Percentiles rank a stretch among this genome's conserved stretches.
phyloP scores from a whole-genome alignment of 306 rosid genomes.

The Ziziphus jujuba region DNA sequence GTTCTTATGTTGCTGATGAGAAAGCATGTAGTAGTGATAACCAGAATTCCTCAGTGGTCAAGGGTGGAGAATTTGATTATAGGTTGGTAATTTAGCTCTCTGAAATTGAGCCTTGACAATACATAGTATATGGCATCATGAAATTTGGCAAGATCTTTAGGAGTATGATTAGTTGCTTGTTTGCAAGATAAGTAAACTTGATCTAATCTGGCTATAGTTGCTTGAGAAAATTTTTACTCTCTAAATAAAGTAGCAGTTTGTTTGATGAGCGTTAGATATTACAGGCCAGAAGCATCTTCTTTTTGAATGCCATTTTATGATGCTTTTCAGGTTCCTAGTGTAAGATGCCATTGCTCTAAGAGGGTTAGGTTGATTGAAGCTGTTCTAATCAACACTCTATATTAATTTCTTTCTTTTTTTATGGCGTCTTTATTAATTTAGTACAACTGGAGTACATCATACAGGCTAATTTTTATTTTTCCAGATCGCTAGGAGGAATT shows the following conservation, averaged over 20 bases:
- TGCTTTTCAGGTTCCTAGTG: too few relatives aligned
- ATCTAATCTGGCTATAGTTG: too few relatives aligned
- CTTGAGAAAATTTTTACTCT: too few relatives aligned
- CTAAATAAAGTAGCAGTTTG: too few relatives aligned
- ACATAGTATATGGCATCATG: not conserved
- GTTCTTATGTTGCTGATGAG: slow-evolving; percentile 75
- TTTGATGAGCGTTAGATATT: too few relatives aligned
- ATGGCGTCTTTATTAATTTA: not conserved
- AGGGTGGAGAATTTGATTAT: slow-evolving; percentile 44
- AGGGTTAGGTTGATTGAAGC: too few relatives aligned
- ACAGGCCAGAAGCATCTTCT: too few relatives aligned
- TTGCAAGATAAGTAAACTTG: not conserved
- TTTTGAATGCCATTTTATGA: too few relatives aligned
- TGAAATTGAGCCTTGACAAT: not conserved
- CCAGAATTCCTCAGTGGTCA: slow-evolving; percentile 53
- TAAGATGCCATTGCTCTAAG: too few relatives aligned
- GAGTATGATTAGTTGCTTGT: not conserved
- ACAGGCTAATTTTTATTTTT: not conserved
- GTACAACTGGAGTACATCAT: not conserved
- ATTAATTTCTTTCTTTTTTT: too few relatives aligned
- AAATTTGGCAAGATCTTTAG: not conserved
- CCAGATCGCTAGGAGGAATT: not conserved
- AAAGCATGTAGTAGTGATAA: slow-evolving; percentile 76
- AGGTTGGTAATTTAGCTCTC: slow-evolving; percentile 58
- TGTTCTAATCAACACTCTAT: too few relatives aligned